Conservation (phyloP, 352 stramenopile genomes). For the Blastocystis sp. region DNA sequence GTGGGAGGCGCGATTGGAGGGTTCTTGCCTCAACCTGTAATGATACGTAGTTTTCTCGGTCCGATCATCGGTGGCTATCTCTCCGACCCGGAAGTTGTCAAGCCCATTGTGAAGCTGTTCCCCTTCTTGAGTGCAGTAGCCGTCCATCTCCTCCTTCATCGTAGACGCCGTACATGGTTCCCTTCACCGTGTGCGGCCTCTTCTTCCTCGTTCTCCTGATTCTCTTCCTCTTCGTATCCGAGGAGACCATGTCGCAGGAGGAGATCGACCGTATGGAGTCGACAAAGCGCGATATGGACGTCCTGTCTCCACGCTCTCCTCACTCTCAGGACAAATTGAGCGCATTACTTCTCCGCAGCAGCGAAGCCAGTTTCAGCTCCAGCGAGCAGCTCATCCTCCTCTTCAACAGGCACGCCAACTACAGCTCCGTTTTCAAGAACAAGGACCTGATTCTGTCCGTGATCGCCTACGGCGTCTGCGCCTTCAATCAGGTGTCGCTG, state of each 20-base stretch:
- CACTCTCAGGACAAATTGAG: slow-evolving; percentile 36
- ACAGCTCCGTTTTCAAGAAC: slow-evolving; percentile 48
- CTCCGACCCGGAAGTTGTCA: slow-evolving; percentile 6
- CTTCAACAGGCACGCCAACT: slow-evolving; percentile 34
- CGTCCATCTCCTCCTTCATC: not conserved
- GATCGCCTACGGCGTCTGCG: slow-evolving; percentile 8
- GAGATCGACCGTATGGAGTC: slow-evolving; percentile 27
- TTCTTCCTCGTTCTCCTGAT: slow-evolving; percentile 47
- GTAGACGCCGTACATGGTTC: slow-evolving; percentile 55
- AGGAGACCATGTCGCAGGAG: slow-evolving; percentile 60
- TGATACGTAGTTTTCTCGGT: slow-evolving; percentile 41
- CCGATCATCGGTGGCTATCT: slow-evolving; percentile 64
- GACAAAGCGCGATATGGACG: slow-evolving; percentile 21
- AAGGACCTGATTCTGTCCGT: slow-evolving; percentile 50
- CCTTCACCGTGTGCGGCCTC: slow-evolving; percentile 38
- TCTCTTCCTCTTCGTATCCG: slow-evolving; percentile 40
- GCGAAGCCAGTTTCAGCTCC: slow-evolving; percentile 22
- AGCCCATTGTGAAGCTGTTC: slow-evolving; percentile 12
- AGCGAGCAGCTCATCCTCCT: slow-evolving; percentile 52
- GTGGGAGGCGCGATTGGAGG: slow-evolving; percentile 35
- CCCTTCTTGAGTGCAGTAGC: slow-evolving; percentile 40
- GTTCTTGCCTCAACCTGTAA: not conserved
- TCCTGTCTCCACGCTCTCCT: not conserved
- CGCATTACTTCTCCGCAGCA: slow-evolving; percentile 9
- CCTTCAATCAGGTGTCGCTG: slow-evolving; percentile 31